phyloP scores from a whole-genome alignment of 352 stramenopile species.

The Phytopythium sindhum region DNA sequence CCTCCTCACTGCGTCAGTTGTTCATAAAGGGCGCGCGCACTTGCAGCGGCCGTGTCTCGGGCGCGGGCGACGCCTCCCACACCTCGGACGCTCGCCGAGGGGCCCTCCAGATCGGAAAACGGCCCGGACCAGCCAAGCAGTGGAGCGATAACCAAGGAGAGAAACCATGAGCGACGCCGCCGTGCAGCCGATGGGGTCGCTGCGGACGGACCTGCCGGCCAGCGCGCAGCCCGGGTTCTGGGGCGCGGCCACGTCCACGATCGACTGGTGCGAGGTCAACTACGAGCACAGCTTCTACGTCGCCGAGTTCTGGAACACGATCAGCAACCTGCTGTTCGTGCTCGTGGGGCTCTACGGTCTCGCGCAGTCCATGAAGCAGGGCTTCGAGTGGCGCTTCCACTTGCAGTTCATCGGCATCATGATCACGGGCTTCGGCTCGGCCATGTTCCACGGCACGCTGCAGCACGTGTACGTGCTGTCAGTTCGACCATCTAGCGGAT shows the following conservation, averaged over 20 bases:
- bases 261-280: conserved; percentile 87
- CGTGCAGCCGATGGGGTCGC: neutral
- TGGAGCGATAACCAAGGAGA: neutral
- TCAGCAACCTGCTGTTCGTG: conserved; percentile 81
- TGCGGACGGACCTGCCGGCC: neutral
- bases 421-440: conserved; percentile 75
- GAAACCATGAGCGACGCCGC: conserved; percentile 8
- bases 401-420: conserved; percentile 72
- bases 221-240: conserved; percentile 37
- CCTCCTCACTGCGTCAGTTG: neutral
- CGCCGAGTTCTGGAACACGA: conserved; percentile 87
- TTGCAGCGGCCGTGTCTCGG: no score
- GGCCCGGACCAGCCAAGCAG: no score
- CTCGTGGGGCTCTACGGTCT: conserved; percentile 74
- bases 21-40: neutral
- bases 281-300: conserved; percentile 79
- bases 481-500: neutral
- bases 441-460: conserved; percentile 86
- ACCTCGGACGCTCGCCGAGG: neutral
- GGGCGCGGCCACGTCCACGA: conserved; percentile 68
- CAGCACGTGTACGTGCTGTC: conserved; percentile 49
- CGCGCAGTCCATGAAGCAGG: conserved; percentile 50
- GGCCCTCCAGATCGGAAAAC: neutral
- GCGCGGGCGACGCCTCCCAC: neutral
- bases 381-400: conserved; percentile 77